Conservation (phyloP, 139 green algal genomes). For the Choricystis sp. region DNA sequence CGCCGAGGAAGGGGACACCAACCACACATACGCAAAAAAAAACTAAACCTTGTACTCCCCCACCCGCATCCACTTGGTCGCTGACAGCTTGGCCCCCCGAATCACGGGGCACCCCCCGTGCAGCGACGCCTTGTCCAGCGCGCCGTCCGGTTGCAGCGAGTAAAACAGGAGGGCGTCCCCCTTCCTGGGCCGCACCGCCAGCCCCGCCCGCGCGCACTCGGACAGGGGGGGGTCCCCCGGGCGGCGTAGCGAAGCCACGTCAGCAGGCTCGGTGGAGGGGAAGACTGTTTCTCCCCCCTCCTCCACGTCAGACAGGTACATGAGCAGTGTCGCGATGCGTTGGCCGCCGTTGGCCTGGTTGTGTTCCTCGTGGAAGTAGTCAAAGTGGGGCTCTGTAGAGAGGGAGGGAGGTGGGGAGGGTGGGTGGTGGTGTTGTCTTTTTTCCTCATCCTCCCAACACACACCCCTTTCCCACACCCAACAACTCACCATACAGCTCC, state of each 20-base stretch:
- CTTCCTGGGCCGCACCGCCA: slow-evolving; percentile 23
- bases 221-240: not conserved
- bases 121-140: slow-evolving; percentile 9
- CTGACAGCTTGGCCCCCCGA: slow-evolving; percentile 21
- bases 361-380: not conserved
- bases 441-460: no score
- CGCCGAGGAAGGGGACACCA: no score
- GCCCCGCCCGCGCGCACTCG: not conserved
- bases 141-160: slow-evolving; percentile 11
- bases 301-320: slow-evolving; percentile 60
- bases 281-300: slow-evolving; percentile 63
- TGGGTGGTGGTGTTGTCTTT: no score
- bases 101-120: slow-evolving; percentile 27
- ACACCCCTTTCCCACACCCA: no score
- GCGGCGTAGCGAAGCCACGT: not conserved
- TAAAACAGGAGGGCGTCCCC: slow-evolving; percentile 41
- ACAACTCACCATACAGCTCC: not conserved
- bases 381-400: not conserved
- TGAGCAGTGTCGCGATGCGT: slow-evolving; percentile 51
- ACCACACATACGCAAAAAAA: no score
- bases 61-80: slow-evolving; percentile 21
- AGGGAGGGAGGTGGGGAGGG: no score
- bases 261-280: slow-evolving; percentile 2
- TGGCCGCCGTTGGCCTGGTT: not conserved
- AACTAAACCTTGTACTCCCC: slow-evolving; percentile 9